phyloP scores from a whole-genome alignment of 2,329 filamentous ascomycete genomes.

The Calonectria leucothoes region DNA sequence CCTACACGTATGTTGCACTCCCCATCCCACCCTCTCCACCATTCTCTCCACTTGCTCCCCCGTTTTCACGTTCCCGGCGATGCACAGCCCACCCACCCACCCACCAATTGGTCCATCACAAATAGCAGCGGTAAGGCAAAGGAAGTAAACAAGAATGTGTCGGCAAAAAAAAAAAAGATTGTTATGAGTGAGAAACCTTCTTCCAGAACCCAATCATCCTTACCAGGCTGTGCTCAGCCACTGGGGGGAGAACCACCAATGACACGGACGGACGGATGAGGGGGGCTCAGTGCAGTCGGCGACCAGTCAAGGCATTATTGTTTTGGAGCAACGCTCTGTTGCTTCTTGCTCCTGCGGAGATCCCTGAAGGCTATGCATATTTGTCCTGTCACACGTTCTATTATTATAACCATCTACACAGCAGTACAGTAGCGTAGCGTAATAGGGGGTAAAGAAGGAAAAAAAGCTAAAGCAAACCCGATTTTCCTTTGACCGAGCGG shows the following conservation, averaged over 20 bases:
- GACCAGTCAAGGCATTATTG: neutral
- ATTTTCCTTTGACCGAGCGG: neutral
- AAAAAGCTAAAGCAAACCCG: neutral
- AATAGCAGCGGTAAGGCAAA: neutral
- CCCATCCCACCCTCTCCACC: neutral
- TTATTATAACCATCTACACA: conserved; percentile 9
- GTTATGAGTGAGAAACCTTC: neutral
- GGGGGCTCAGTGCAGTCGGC: neutral
- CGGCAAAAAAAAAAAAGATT: neutral
- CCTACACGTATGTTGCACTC: conserved; percentile 1
- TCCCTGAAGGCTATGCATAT: neutral
- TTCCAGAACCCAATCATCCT: neutral
- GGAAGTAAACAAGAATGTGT: neutral
- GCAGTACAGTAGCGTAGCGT: neutral
- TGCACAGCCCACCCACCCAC: conserved; percentile 7
- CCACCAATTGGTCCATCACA: neutral
- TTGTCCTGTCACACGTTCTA: neutral
- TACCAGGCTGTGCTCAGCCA: conserved; percentile 19
- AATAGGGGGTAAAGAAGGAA: neutral
- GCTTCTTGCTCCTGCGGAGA: neutral
- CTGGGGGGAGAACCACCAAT: neutral
- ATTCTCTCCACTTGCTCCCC: neutral
- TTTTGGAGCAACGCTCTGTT: neutral
- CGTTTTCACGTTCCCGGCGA: neutral
- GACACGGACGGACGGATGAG: neutral